Evolutionary conservation across 225 moss, liverwort and hornwort genomes (phyloP).

Genomic region (Pseudisothecium myosuroides): DNA sequence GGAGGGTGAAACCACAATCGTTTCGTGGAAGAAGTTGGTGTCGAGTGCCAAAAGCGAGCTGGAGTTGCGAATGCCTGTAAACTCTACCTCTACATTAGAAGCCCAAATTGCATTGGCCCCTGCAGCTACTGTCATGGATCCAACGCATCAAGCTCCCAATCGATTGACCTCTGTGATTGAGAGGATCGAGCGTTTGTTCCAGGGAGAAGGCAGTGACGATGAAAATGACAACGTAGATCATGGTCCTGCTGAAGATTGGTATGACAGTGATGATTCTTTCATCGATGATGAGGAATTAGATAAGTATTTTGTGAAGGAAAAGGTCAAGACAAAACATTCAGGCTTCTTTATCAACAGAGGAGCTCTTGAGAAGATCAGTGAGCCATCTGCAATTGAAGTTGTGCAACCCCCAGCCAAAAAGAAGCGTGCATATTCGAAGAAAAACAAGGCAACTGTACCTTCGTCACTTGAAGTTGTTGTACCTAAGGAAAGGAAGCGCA

Average conservation of each 20-base stretch:
- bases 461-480: neutral
- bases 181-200: neutral
- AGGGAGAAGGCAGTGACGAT: neutral
- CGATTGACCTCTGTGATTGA: neutral
- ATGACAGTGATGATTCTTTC: neutral
- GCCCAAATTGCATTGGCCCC: no score
- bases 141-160: neutral
- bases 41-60: neutral
- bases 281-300: neutral
- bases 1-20: neutral
- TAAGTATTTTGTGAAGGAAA: neutral
- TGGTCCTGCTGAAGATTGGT: neutral
- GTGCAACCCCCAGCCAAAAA: no score
- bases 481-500: no score
- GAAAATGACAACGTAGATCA: neutral
- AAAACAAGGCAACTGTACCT: neutral
- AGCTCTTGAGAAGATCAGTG: neutral
- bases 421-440: neutral
- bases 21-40: neutral
- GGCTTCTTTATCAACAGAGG: neutral
- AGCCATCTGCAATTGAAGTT: neutral
- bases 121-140: neutral
- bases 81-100: no score
- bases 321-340: neutral
- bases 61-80: neutral